Percentiles rank a stretch among this genome's conserved stretches.
These are phyloP conservation scores for Russula earlei DNA, from an alignment of 768 basidiomycete genomes.

Conservation along the genomic window DNA sequence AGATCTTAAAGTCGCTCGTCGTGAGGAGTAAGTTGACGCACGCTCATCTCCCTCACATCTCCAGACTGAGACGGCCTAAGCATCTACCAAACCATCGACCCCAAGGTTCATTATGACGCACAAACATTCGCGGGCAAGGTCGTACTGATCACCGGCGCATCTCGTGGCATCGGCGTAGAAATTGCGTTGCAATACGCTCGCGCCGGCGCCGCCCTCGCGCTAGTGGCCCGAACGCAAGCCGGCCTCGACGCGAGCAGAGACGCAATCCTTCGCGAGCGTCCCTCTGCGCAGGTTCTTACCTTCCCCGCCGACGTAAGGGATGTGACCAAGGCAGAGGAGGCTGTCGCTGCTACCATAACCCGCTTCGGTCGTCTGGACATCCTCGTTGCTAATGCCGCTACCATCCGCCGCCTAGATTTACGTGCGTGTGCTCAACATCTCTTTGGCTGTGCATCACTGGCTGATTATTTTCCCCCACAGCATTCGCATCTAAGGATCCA, in stretches of 20 bases:
- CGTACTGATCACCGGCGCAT: too few relatives aligned
- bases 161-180: too few relatives aligned
- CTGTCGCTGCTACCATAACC: background rate
- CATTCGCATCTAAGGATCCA: background rate
- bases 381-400: background rate
- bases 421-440: background rate
- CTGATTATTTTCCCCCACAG: background rate
- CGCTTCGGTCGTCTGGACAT: background rate
- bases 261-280: background rate
- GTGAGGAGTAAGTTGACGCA: background rate
- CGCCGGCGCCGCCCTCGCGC: background rate
- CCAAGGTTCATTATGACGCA: background rate
- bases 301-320: background rate
- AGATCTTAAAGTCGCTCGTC: background rate
- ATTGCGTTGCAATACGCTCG: background rate
- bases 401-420: background rate
- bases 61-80: background rate
- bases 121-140: background rate
- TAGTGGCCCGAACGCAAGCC: background rate
- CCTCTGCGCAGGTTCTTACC: background rate
- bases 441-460: background rate
- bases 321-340: background rate
- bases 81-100: background rate
- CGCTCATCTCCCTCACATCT: too few relatives aligned
- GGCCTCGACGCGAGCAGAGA: background rate